These are phyloP conservation scores for Jatropha multifida DNA, from an alignment of 441 rosid genomes.

Conservation along the genomic window DNA sequence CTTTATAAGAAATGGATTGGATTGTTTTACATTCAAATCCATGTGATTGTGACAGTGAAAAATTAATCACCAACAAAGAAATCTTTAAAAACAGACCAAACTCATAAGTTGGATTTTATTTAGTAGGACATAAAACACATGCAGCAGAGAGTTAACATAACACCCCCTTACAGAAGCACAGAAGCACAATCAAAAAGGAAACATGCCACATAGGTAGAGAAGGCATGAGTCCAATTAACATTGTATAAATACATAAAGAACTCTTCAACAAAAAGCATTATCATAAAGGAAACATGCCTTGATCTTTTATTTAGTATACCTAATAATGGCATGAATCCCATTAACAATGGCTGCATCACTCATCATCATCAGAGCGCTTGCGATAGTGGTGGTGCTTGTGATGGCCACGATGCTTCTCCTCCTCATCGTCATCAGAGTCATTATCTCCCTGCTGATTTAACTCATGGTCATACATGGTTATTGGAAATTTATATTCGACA, in stretches of 20 bases:
- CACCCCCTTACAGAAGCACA: no score
- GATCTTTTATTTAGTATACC: constrained; percentile 47
- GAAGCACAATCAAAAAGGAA: neutral
- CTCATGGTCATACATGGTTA: neutral
- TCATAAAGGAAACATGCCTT: constrained; percentile 23
- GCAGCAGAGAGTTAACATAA: neutral
- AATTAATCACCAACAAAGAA: neutral
- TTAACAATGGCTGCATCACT: constrained; percentile 30
- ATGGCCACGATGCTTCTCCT: constrained; percentile 35
- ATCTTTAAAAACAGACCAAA: constrained; percentile 1
- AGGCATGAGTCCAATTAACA: constrained; percentile 32
- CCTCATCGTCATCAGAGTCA: constrained; percentile 56
- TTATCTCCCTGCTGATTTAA: constrained; percentile 58
- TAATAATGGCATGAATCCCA: constrained; percentile 37
- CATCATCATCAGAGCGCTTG: constrained; percentile 50
- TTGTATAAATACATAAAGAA: neutral
- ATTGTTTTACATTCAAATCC: no score
- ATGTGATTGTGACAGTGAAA: no score
- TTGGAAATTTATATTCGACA: neutral
- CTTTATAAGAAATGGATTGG: no score
- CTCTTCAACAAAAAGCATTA: neutral
- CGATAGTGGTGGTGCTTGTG: constrained; percentile 62
- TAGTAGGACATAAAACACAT: neutral
- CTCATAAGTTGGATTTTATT: constrained; percentile 31
- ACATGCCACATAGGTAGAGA: constrained; percentile 23